Base-by-base conservation (phyloP, 768 basidiomycete genomes). In the Amanita inopinata region DNA sequence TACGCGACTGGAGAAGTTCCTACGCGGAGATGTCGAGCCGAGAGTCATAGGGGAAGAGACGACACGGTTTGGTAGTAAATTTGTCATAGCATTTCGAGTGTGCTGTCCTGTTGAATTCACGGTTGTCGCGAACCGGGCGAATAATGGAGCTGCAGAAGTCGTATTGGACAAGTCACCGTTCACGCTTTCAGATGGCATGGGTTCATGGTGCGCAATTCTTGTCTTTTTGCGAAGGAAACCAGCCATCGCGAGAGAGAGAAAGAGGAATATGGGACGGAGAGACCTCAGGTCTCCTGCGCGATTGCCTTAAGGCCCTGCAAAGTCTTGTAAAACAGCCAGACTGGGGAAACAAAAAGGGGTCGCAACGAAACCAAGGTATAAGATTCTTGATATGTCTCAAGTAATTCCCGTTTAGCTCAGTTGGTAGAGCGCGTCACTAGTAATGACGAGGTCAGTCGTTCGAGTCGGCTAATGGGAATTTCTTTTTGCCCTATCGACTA, bases 381-480 rank as follows among this genome's bases (percentile, higher is more conserved):
- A n/a, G n/a, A n/a, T n/a, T n/a, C n/a, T n/a, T n/a, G n/a, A n/a
- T n/a, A n/a, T n/a, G n/a, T n/a, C n/a, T n/a, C n/a, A n/a, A n/a
- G 4, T 15, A 28, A 28, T 10, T 45, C 45, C 45, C 45, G 36
- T 36, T 46, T 46, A 46, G 45, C 45, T 46, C 45, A 46, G 45
- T 46, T 46, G 45, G 45, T 76, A 76, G 74, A 76, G 74, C 74
- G 74, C 73, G 71, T 76, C 73, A 76, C 73, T 78, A 73, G 68
- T 74, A 73, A 75, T 76, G 73, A 74, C 72, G 71, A 74, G 73
- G 71, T 76, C 73, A 73, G 71, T 75, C 70, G 74, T 75, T 75
- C 73, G 48, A 76, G 59, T 72, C 73, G 73, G 73, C 73, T 70
- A 59, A 53, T 36, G 45, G 45, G 45, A 46, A 46, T 34, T 11